Evolutionary conservation across 2,329 filamentous ascomycete genomes (phyloP), one percentile per base, ranked within the genome.

Genomic region (Didymella lethalis): DNA sequence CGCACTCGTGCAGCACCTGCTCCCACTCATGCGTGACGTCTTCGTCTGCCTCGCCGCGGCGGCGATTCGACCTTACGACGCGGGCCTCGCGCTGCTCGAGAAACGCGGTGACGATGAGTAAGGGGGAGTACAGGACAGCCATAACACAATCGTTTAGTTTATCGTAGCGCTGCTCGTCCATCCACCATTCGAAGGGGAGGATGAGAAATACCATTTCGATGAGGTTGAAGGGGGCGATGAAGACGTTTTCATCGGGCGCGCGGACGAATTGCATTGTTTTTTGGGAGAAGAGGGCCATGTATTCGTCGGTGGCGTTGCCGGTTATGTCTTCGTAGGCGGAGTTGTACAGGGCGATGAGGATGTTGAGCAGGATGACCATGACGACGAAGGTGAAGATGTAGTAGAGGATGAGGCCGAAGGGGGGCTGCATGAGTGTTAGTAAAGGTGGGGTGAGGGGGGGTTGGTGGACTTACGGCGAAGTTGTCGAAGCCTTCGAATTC

Each of bases 371-470:
- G 56, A 99, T 84, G 64, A 95, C 93, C 90, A 97, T 97, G 71
- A 99, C 91, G 38, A 98, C 89, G 72, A 99, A 99, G 18, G 94
- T 96, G 78, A 97, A 99, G 74, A 96, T 86, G 81, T 99, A 99
- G 81, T 99, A 99, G 10, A 99, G 88, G 31, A 97, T 91, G 49
- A 97, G 86, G 8, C 95, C 95, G 75, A 97, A 99, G 0, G 95
- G 95, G 12, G 91, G 93, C 23, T 76, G 26, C 16, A 18, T 18
- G 18, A 18, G 18, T 18, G 18, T 18, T 18, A 18, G 18, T 18
- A 18, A 18, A 18, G 18, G 18, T 18, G 18, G 18, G 18, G 18
- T 18, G 18, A 18, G 18, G 18, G 20, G 7, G 6, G 38, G 20
- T 2, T 41, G 18, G 38, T 10, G 25, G 16, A 28, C 70, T 63